Base-by-base conservation (phyloP, 2,329 filamentous ascomycete genomes). In the Claviceps humidiphila region DNA sequence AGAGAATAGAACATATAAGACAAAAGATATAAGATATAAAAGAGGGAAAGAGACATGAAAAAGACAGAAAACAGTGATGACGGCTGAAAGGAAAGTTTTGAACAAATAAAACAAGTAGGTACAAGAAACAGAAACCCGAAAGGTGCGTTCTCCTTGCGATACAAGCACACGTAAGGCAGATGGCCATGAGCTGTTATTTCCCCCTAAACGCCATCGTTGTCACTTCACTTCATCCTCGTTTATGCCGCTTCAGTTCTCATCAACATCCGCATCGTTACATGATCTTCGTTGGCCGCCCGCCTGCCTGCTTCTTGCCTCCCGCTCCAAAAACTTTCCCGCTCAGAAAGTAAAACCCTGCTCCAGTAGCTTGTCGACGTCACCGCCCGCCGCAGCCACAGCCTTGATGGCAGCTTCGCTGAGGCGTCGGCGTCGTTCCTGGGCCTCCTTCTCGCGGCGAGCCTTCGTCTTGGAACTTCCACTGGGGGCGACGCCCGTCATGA, bases 401-500 rank as follows among this genome's bases (percentile, higher is more conserved):
- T 80, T 80, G 56, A 84, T 69, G 34, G 85, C 82, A 7, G 81
- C 81, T 65, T 87, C 80, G 61, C 78, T 83, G 52, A 90, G 64
- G 63, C 78, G 76, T 58, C 83, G 71, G 60, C 87, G 74, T 68
- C 84, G 83, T 63, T 96, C 91, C 51, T 78, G 74, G 1, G 88
- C 88, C 71, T 96, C 91, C 66, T 88, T 86, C 67, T 97, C 91
- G 49, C 93, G 74, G 52, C 89, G 73, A n/a, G 89, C 89, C 66
- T 96, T 96, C 8, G 93, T 97, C 77, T 97, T 97, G 58, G 81
- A 87, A 59, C 84, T 89, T 9, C 93, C 93, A 58, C 85, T 90
- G 1, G 91, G 91, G 46, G 93, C 93, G 13, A 98, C 93, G 5
- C 90, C 91, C 7, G 81, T 88, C 67, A 98, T 80, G 44, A 98